These are phyloP conservation scores for Calycina herbarum DNA, from an alignment of 2,329 filamentous ascomycete genomes.

Conservation along the genomic window DNA sequence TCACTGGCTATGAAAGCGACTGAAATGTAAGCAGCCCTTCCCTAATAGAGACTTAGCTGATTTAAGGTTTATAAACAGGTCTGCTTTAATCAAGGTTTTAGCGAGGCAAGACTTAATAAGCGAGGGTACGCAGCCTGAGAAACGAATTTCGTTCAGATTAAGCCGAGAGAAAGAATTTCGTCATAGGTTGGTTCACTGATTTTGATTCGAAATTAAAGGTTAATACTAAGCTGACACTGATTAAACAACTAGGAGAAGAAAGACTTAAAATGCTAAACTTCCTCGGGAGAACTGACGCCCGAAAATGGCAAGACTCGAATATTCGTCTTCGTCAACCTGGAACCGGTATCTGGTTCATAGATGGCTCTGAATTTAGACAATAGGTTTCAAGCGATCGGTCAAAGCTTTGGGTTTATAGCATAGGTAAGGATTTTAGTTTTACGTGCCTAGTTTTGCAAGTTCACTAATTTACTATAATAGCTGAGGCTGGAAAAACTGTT, in stretches of 20 bases:
- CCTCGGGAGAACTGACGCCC: constrained; percentile 14
- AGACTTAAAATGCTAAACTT: constrained; percentile 15
- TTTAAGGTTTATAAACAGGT: too few species aligned
- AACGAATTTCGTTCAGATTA: neutral
- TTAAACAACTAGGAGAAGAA: constrained; percentile 5
- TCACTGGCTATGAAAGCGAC: constrained; percentile 19
- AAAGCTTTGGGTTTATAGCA: constrained; percentile 27
- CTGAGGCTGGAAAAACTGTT: constrained; percentile 27
- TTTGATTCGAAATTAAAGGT: neutral
- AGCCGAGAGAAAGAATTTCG: neutral
- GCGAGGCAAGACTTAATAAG: constrained; percentile 4
- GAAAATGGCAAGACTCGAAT: constrained; percentile 17
- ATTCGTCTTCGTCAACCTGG: constrained; percentile 21
- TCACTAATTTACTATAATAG: constrained; percentile 8
- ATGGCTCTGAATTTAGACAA: constrained; percentile 19
- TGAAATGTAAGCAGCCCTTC: constrained; percentile 12
- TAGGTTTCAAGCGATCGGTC: constrained; percentile 17
- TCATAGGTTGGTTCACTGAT: neutral
- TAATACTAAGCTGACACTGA: neutral
- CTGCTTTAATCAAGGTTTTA: constrained; percentile 3
- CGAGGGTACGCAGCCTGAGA: neutral
- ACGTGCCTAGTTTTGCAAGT: too few species aligned
- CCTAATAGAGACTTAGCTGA: too few species aligned
- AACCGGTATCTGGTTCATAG: constrained; percentile 27
- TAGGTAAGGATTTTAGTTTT: neutral